Evolutionary conservation across 2,329 filamentous ascomycete genomes (phyloP).

Genomic region (Trichoderma simmonsii): DNA sequence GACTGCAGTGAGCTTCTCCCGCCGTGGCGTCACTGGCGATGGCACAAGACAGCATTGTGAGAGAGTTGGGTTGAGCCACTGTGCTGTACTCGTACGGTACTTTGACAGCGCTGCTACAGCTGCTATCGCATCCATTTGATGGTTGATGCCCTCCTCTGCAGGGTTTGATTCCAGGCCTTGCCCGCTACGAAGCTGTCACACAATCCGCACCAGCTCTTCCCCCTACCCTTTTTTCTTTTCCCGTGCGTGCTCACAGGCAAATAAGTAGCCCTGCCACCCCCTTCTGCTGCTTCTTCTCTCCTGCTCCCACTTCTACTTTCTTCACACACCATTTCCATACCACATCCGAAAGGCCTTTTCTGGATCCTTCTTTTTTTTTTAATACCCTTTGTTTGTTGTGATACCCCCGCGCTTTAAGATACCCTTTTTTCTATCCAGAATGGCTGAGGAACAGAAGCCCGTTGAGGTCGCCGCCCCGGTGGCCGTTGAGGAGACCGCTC

Average conservation of each 20-base stretch:
- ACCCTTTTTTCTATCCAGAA: constrained; percentile 49
- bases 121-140: not conserved
- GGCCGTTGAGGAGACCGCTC: constrained; percentile 48
- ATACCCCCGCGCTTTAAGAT: constrained; percentile 47
- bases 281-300: constrained; percentile 28
- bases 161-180: constrained; percentile 11
- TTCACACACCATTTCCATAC: constrained; percentile 31
- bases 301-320: constrained; percentile 27
- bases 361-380: constrained; percentile 37
- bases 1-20: constrained; percentile 9
- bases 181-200: not conserved
- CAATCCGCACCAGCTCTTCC: constrained; percentile 11
- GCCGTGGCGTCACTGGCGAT: constrained; percentile 14
- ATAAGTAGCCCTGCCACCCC: constrained; percentile 44
- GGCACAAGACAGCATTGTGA: not conserved
- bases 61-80: not conserved
- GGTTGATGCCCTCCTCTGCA: not conserved
- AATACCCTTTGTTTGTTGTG: constrained; percentile 47
- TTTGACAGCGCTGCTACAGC: not conserved
- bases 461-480: constrained; percentile 46
- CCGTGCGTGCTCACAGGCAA: constrained; percentile 26
- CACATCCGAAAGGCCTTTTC: constrained; percentile 34
- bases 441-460: constrained; percentile 73
- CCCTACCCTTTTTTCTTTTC: constrained; percentile 14
- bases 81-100: not conserved